Conservation (phyloP, 2,329 filamentous ascomycete species). For the Macrophomina pseudophaseolina region DNA sequence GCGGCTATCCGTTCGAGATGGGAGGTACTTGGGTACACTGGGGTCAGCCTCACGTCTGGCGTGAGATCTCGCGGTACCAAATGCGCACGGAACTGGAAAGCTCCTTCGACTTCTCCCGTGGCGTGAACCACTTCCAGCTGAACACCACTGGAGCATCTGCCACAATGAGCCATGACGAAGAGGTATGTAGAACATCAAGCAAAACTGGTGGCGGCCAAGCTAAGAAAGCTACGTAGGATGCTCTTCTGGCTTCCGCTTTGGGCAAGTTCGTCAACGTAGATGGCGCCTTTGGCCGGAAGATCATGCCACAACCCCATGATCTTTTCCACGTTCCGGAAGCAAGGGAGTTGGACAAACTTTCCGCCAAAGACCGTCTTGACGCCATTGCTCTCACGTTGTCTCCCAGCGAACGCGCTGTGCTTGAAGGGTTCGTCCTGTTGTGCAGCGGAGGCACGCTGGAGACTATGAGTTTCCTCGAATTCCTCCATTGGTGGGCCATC, state of each 20-base stretch:
- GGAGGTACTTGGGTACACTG: slow-evolving; percentile 51
- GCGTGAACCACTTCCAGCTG: slow-evolving; percentile 51
- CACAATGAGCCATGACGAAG: slow-evolving; percentile 51
- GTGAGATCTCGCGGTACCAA: slow-evolving; percentile 54
- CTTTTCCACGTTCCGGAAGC: slow-evolving; percentile 31
- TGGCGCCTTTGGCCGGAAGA: slow-evolving; percentile 43
- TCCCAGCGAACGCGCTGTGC: slow-evolving; percentile 46
- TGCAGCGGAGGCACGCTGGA: slow-evolving; percentile 51
- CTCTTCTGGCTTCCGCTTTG: slow-evolving; percentile 40
- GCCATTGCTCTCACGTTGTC: slow-evolving; percentile 48
- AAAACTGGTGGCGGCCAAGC: neutral
- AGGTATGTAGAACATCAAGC: slow-evolving; percentile 31
- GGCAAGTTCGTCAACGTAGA: slow-evolving; percentile 56
- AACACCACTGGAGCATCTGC: slow-evolving; percentile 37
- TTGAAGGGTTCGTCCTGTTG: slow-evolving; percentile 52
- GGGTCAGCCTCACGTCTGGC: slow-evolving; percentile 33
- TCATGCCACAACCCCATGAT: slow-evolving; percentile 50
- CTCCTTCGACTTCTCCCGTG: slow-evolving; percentile 49
- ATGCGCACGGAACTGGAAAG: slow-evolving; percentile 39
- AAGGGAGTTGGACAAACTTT: slow-evolving; percentile 39
- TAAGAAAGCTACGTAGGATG: slow-evolving; percentile 34
- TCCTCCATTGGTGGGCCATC: slow-evolving; percentile 57
- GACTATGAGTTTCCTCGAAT: slow-evolving; percentile 53
- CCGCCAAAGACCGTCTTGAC: slow-evolving; percentile 50
- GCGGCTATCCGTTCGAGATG: slow-evolving; percentile 44